Conservation (phyloP, 176 grass and related monocot genomes). For the Raddia guianensis region DNA sequence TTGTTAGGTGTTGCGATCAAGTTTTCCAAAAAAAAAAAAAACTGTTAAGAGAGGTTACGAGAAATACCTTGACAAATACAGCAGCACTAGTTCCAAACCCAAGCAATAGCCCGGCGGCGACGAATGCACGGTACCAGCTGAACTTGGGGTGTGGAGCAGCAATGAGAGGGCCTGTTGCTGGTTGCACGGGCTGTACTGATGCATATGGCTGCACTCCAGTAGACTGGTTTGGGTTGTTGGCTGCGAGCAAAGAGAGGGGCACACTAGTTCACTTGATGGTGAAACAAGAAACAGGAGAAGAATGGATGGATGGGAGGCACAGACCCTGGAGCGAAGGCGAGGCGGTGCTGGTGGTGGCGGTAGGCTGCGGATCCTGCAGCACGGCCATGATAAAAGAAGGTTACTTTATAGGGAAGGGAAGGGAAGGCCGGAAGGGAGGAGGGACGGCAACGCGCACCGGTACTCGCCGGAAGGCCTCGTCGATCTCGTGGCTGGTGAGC, state of each 20-base stretch:
- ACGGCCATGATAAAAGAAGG: too few relatives aligned
- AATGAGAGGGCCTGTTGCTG: constrained; percentile 29
- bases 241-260: constrained; percentile 33
- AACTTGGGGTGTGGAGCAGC: constrained; percentile 38
- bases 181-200: constrained; percentile 31
- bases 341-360: constrained; percentile 27
- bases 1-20: not conserved
- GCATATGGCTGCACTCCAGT: constrained; percentile 32
- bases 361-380: constrained; percentile 65
- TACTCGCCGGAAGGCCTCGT: constrained; percentile 90
- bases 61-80: constrained; percentile 70
- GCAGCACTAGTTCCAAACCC: constrained; percentile 70
- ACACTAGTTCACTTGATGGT: not conserved
- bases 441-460: constrained; percentile 45
- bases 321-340: constrained; percentile 46
- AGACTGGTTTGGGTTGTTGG: constrained; percentile 15
- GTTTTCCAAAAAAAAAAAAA: not conserved
- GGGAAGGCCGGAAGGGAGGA: not conserved
- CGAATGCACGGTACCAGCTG: constrained; percentile 74
- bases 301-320: not conserved
- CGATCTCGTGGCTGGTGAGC: constrained; percentile 84
- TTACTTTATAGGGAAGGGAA: too few relatives aligned
- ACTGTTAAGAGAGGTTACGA: not conserved
- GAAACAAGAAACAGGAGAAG: not conserved
- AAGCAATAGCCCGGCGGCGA: constrained; percentile 67